phyloP scores from a whole-genome alignment of 208 protist genomes.

The Trypanosoma platydactyli region DNA sequence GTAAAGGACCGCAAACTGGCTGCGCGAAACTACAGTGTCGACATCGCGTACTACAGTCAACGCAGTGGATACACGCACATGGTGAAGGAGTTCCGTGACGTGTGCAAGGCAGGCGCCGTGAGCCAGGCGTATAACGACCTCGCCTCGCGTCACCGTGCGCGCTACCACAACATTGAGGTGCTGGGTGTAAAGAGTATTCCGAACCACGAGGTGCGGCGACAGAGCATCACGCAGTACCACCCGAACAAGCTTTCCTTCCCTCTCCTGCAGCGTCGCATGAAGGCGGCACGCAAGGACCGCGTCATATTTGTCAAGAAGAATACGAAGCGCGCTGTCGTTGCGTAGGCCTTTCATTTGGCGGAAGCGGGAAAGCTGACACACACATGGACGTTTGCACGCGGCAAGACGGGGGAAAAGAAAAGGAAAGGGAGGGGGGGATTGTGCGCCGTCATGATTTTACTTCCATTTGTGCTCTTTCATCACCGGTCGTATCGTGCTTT shows the following conservation, averaged over 20 bases:
- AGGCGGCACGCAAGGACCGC: constrained; percentile 35
- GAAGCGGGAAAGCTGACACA: too few species aligned
- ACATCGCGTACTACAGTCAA: constrained; percentile 98
- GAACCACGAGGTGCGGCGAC: constrained; percentile 76
- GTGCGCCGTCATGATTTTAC: constrained; percentile 57
- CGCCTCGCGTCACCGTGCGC: constrained; percentile 96
- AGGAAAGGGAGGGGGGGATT: not conserved
- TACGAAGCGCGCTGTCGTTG: constrained; percentile 49
- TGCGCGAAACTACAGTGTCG: constrained; percentile 99
- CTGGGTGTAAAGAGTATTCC: constrained; percentile 92
- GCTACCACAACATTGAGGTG: constrained; percentile 96
- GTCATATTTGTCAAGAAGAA: constrained; percentile 84
- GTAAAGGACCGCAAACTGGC: constrained; percentile 95
- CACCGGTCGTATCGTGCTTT: not conserved
- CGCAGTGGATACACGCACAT: constrained; percentile 98
- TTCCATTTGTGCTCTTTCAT: not conserved
- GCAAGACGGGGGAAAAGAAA: not conserved
- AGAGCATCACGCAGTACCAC: constrained; percentile 75
- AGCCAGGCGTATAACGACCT: constrained; percentile 98
- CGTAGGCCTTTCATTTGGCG: not conserved
- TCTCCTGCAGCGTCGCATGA: constrained; percentile 36
- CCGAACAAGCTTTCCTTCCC: constrained; percentile 94
- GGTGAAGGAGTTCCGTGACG: constrained; percentile 99
- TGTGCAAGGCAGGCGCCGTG: constrained; percentile 94
- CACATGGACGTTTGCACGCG: too few species aligned